Evolutionary conservation across 2,329 filamentous ascomycete genomes (phyloP).

Genomic region (Delphinella strobiligena): DNA sequence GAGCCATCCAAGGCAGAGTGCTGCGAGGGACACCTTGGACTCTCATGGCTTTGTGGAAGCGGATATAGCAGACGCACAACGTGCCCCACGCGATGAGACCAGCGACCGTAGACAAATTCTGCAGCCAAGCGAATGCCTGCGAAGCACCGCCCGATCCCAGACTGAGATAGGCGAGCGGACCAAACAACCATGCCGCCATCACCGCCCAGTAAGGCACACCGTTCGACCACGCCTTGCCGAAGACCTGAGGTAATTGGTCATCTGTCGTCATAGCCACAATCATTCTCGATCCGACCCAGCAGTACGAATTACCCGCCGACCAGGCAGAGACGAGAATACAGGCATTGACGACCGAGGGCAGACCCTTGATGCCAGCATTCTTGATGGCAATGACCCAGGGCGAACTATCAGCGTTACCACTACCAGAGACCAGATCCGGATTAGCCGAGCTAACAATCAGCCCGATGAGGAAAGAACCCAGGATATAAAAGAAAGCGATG

Average conservation of each 20-base stretch:
- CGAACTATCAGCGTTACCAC: conserved; percentile 22
- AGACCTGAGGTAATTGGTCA: conserved; percentile 45
- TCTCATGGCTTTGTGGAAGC: conserved; percentile 30
- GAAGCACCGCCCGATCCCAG: conserved; percentile 14
- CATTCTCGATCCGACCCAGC: conserved; percentile 44
- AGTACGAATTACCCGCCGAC: conserved; percentile 50
- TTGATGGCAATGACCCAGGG: conserved; percentile 63
- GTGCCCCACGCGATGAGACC: conserved; percentile 15
- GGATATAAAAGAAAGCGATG: conserved; percentile 44
- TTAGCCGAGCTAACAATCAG: conserved; percentile 47
- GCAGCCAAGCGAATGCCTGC: conserved; percentile 15
- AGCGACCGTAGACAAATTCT: conserved; percentile 14
- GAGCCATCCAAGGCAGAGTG: conserved; percentile 26
- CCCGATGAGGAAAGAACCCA: conserved; percentile 45
- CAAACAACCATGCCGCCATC: conserved; percentile 27
- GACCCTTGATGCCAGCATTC: conserved; percentile 52
- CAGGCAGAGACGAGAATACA: conserved; percentile 61
- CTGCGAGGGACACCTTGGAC: conserved; percentile 25
- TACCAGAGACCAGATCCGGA: conserved; percentile 35
- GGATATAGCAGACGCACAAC: conserved; percentile 32
- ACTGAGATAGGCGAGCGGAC: conserved; percentile 33
- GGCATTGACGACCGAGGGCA: conserved; percentile 65
- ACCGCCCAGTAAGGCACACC: conserved; percentile 44
- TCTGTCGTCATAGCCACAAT: conserved; percentile 49
- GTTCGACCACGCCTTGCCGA: conserved; percentile 39